A percentile compares a stretch with the other conserved stretches of the same genome.
These are phyloP conservation scores for Globisporangium nagaii DNA, from an alignment of 352 stramenopile species.

Conservation along the genomic window DNA sequence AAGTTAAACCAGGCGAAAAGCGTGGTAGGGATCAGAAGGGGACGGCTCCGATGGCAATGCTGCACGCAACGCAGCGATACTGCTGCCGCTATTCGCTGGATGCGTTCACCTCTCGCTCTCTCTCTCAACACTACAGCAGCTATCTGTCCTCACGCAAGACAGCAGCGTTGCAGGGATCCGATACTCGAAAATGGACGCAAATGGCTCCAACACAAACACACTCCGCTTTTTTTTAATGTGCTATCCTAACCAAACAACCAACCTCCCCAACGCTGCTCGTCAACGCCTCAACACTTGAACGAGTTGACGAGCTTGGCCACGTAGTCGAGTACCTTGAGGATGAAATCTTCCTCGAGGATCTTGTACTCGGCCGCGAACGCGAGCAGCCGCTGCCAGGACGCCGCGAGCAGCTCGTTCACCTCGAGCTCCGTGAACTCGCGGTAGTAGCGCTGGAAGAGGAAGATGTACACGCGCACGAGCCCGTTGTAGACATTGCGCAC, in stretches of 20 bases:
- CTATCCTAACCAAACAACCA: no score
- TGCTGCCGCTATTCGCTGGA: no score
- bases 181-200: background rate
- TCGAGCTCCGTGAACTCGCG: constrained; percentile 52
- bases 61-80: no score
- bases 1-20: no score
- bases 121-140: no score
- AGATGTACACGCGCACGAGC: constrained; percentile 63
- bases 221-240: no score
- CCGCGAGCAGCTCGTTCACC: constrained; percentile 42
- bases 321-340: constrained; percentile 51
- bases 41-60: no score
- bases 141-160: no score
- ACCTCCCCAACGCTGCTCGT: background rate
- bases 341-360: constrained; percentile 51
- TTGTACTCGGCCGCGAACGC: constrained; percentile 58
- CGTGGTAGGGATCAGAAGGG: no score
- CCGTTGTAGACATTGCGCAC: constrained; percentile 54
- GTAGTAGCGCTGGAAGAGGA: constrained; percentile 52
- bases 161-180: no score
- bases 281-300: constrained; percentile 14
- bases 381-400: constrained; percentile 57
- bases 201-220: background rate
- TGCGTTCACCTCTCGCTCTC: no score
- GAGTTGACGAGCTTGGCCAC: constrained; percentile 35